Evolutionary conservation across 2,329 filamentous ascomycete genomes (phyloP), one percentile per base, ranked within the genome.

Genomic region (Aotearoamyces nothofagi): DNA sequence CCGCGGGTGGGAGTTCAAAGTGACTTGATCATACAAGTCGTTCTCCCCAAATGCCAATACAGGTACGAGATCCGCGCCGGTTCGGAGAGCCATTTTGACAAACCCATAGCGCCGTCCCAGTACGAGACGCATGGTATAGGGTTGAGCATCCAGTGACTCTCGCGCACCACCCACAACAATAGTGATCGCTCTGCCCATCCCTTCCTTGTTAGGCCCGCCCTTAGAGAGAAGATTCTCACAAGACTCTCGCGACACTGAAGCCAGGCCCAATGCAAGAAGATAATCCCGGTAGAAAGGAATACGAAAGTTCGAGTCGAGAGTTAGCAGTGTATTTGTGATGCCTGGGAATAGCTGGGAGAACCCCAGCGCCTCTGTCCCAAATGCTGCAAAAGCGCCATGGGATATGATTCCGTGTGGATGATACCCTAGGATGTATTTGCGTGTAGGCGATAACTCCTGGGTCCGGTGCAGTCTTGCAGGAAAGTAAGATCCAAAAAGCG

Each of bases 351-450:
- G 70, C 32, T 80, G 71, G 1, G 70, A 66, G 52, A 94, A 96
- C 0, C 83, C 83, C 0, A 94, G 64, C 0, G 83, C 83, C 43
- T 94, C 86, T 1, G 87, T 96, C 4, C 67, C 80, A 47, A 96
- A 96, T 4, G 86, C 80, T 4, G 75, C 81, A 57, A 87, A 94
- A 0, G 86, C 87, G n/a, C 87, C 90, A 44, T 94, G 83, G 4
- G 80, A 90, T 46, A 98, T 94, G 52, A 98, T 96, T 14, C 90
- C 87, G 49, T 98, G 90, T 0, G 90, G 90, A 45, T 96, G 90
- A 52, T 96, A 96, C 24, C 87, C 87, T 44, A 98, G 84, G 38
- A 98, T 84, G 57, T 96, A 98, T 54, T 92, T 93, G 37, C 84
- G 66, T 1, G 78, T 83, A 0, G 83, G 68, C 13, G 79, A 69